Evolutionary conservation across 2,329 filamentous ascomycete genomes (phyloP).

Genomic region (Sarocladium brachiariae): DNA sequence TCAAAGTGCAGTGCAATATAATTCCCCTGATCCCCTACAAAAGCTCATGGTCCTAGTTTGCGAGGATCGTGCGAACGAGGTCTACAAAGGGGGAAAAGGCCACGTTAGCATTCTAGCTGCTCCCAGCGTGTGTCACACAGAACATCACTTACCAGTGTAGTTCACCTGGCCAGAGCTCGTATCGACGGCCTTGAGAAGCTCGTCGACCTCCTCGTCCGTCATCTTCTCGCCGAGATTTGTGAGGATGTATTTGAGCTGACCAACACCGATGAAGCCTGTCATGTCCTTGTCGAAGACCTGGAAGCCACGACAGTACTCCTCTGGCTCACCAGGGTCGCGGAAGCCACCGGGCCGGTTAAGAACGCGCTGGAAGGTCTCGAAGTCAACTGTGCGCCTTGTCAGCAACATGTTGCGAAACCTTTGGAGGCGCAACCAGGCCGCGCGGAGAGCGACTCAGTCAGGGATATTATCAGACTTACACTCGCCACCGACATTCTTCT

Average conservation of each 20-base stretch:
- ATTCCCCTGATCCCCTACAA: neutral
- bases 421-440: too few relatives aligned
- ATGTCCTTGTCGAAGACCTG: slow-evolving; percentile 99
- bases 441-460: too few relatives aligned
- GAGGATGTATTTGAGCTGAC: slow-evolving; percentile 94
- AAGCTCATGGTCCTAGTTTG: slow-evolving; percentile 52
- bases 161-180: slow-evolving; percentile 95
- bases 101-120: slow-evolving; percentile 5
- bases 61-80: slow-evolving; percentile 78
- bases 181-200: slow-evolving; percentile 96
- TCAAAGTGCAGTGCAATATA: neutral
- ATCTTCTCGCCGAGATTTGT: slow-evolving; percentile 99
- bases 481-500: slow-evolving; percentile 82
- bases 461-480: slow-evolving; percentile 74
- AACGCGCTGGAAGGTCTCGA: slow-evolving; percentile 92
- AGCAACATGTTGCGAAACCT: slow-evolving; percentile 10
- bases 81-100: slow-evolving; percentile 51
- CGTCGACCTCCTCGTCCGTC: slow-evolving; percentile 97
- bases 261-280: slow-evolving; percentile 95
- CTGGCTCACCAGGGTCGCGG: slow-evolving; percentile 94
- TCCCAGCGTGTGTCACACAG: too few relatives aligned
- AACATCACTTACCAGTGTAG: slow-evolving; percentile 93
- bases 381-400: slow-evolving; percentile 64
- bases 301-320: slow-evolving; percentile 97
- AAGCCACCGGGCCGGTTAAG: slow-evolving; percentile 97